Evolutionary conservation across 2,329 filamentous ascomycete genomes (phyloP), one percentile per base, ranked within the genome.

Genomic region (Hyphodiscus sp.): DNA sequence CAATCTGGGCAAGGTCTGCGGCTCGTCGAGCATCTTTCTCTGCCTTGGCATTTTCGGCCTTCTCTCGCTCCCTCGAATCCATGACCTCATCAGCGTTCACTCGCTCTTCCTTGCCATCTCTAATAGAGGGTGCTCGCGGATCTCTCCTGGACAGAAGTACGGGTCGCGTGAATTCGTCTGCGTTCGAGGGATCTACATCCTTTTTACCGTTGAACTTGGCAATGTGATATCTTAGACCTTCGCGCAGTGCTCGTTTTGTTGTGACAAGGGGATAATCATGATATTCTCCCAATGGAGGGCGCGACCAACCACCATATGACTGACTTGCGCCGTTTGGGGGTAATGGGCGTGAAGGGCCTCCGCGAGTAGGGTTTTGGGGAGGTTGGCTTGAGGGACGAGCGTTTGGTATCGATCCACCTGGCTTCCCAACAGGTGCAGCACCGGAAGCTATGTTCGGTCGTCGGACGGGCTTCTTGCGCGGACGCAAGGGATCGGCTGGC

Each of bases 91-190:
- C 65, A n/a, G 69, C 68, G 49, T 59, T 74, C 67, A 46, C 51
- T 26, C 70, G 71, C 53, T 86, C 82, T 20, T 82, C 76, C 65
- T 87, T 86, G 53, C 82, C 77, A 41, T 80, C 75, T 59, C 83
- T 75, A 52, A 85, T 81, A 0, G 83, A 75, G 46, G 78, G 83
- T 63, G 83, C 85, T 63, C 85, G 82, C 18, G 91, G 90, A 67
- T 96, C 91, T 53, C 94, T 87, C 58, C 94, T 85, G 67, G 97
- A 91, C 41, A 99, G 75, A 41, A 89, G 86, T 30, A 97, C 88
- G 0, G 94, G 94, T 26, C 91, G 83, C 18, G 88, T 86, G 67
- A 97, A 99, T 49, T 95, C 84, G 6, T 84, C 76, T 61, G 92
- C 85, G 61, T 85, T 73, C 23, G 76, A 76, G 1, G 82, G 80